phyloP scores from a whole-genome alignment of 192 early-diverging fungal species.

The Lunasporangiospora selenospora region DNA sequence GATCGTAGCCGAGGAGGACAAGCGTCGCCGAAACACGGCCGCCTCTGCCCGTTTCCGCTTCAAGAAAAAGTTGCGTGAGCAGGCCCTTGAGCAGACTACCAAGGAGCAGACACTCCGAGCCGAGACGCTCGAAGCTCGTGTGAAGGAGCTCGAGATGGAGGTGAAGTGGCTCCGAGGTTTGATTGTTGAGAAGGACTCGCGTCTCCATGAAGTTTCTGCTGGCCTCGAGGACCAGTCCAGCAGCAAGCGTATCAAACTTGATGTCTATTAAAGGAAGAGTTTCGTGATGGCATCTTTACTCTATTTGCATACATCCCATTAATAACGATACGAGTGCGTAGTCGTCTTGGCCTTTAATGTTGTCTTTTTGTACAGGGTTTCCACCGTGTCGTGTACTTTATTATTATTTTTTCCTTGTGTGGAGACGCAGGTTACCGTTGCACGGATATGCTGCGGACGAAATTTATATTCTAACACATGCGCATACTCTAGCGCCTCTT shows the following conservation, averaged over 20 bases:
- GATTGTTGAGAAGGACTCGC: slow-evolving; percentile 79
- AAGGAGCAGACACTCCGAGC: slow-evolving; percentile 78
- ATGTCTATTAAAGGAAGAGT: slow-evolving; percentile 36
- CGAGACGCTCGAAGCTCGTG: slow-evolving; percentile 78
- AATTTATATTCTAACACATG: too few species aligned
- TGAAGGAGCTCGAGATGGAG: slow-evolving; percentile 89
- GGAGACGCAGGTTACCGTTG: too few species aligned
- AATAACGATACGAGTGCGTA: too few species aligned
- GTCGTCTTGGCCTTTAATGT: too few species aligned
- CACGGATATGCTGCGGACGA: too few species aligned
- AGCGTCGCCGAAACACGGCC: slow-evolving; percentile 93
- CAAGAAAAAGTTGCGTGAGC: slow-evolving; percentile 95
- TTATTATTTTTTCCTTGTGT: too few species aligned
- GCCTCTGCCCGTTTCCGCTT: slow-evolving; percentile 95
- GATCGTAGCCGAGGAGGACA: slow-evolving; percentile 77
- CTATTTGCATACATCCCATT: too few species aligned
- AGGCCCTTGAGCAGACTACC: slow-evolving; percentile 83
- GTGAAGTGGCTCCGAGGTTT: slow-evolving; percentile 90
- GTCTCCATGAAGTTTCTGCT: slow-evolving; percentile 37
- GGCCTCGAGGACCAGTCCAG: slow-evolving; percentile 25
- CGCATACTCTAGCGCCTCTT: too few species aligned
- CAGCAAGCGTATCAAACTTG: slow-evolving; percentile 49
- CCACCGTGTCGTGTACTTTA: too few species aligned
- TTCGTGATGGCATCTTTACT: too few species aligned
- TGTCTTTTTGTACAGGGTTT: too few species aligned